These are phyloP conservation scores for Manihot esculenta DNA, from an alignment of 441 rosid genomes.

Conservation along the genomic window DNA sequence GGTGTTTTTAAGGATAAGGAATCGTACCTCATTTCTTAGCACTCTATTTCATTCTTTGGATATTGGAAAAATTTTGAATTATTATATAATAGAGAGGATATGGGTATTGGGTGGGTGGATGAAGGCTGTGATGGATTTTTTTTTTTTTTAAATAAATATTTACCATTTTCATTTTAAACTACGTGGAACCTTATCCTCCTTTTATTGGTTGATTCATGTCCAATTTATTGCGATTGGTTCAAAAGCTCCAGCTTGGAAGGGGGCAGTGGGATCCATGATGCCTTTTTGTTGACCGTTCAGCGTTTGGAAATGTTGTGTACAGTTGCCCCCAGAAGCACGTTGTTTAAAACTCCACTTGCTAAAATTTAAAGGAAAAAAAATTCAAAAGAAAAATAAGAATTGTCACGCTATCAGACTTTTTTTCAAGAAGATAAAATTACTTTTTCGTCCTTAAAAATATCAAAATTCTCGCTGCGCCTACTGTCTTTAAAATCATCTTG, in stretches of 20 bases:
- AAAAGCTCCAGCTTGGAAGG: constrained; percentile 25
- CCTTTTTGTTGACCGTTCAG: not conserved
- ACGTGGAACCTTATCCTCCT: constrained; percentile 38
- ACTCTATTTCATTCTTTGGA: constrained; percentile 4
- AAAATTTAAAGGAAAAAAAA: too few relatives aligned
- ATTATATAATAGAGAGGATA: not conserved
- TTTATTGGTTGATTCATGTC: constrained; percentile 23
- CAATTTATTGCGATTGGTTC: constrained; percentile 18
- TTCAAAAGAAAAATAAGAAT: too few relatives aligned
- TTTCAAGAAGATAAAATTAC: too few relatives aligned
- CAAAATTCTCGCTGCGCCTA: too few relatives aligned
- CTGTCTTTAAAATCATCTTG: too few relatives aligned
- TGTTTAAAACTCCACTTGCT: too few relatives aligned
- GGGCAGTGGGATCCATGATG: constrained; percentile 9
- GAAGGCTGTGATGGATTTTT: not conserved
- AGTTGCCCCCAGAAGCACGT: too few relatives aligned
- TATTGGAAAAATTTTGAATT: too few relatives aligned
- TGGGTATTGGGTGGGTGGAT: not conserved
- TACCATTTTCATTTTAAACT: not conserved
- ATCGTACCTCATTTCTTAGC: constrained; percentile 29
- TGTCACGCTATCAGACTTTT: too few relatives aligned
- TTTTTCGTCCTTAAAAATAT: too few relatives aligned
- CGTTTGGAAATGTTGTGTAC: too few relatives aligned
- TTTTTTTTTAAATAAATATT: not conserved
- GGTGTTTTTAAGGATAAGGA: constrained; percentile 41